phyloP scores from a whole-genome alignment of 2,329 filamentous ascomycete genomes.

The Hypoxylon sp. region DNA sequence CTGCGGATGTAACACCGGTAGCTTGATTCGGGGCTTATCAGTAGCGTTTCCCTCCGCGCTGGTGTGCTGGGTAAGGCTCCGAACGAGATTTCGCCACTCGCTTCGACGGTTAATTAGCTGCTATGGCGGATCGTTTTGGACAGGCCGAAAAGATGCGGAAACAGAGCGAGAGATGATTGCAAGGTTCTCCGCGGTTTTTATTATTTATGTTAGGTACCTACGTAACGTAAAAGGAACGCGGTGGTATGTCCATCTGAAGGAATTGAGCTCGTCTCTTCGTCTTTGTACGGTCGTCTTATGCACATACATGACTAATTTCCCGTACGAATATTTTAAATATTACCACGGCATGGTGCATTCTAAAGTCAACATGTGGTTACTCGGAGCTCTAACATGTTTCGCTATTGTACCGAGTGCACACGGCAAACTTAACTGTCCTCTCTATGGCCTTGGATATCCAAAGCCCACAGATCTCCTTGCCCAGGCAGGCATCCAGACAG shows the following conservation, averaged over 20 bases:
- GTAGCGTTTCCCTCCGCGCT: background rate
- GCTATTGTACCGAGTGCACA: constrained; percentile 10
- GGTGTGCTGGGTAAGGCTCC: background rate
- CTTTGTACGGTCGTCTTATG: background rate
- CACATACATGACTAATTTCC: background rate
- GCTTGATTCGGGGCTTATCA: background rate
- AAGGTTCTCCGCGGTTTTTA: too few species aligned
- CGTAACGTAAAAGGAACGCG: background rate
- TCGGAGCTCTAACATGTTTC: constrained; percentile 10
- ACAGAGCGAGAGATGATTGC: background rate
- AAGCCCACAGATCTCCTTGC: constrained; percentile 45
- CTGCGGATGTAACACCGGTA: background rate
- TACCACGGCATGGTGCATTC: background rate
- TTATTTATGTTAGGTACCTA: too few species aligned
- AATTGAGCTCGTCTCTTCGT: background rate
- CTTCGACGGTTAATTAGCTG: constrained; percentile 11
- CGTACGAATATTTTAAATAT: background rate
- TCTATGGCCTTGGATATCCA: constrained; percentile 50
- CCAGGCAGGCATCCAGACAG: constrained; percentile 38
- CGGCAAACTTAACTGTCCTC: constrained; percentile 49
- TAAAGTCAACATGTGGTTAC: constrained; percentile 17
- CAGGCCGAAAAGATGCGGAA: background rate
- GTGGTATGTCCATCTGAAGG: background rate
- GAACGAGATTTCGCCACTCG: background rate
- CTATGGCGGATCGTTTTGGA: background rate